Evolutionary conservation across 306 rosid species (phyloP), one percentile per base, ranked within the genome.

Genomic region (Clitoria ternatea): DNA sequence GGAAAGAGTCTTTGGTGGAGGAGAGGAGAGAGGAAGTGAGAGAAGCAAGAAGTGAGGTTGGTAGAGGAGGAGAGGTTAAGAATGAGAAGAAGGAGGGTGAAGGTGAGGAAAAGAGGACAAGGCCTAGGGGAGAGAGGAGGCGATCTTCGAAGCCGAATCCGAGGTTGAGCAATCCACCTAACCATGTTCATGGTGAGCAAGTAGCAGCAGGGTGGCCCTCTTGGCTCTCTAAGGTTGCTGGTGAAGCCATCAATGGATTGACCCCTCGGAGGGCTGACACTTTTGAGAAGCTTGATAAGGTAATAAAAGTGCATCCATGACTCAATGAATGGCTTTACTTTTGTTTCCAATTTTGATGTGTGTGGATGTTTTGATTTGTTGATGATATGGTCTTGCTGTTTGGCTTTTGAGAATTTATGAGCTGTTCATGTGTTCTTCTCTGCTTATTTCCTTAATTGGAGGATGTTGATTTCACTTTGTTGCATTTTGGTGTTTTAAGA

Each of bases 201-300:
- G 95, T 95, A n/a, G 97, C 99, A 2, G 97, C 99, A 19, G 99
- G 99, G 0, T 94, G 99, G 99, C 99, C 99, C 3, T 82, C 96
- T 79, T 95, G 99, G 99, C 90, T 95, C 67, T 94, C 96, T 37
- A 90, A 93, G 67, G 92, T 95, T 70, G 97, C 97, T 71, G 97
- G 99, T 18, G 99, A 95, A 81, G 97, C 99, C 37, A 89, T 94
- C 73, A 89, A 87, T 26, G 99, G 99, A 61, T 85, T 92, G 90
- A 88, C 84, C 7, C 99, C 99, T 10, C 85, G 97, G 42, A 88
- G 96, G 1, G 97, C 97, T 44, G 97, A 95, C 35, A 78, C 91
- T 45, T 91, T 91, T 65, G 93, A 95, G 91, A 95, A 95, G 87
- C 90, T 95, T 44, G 96, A 89, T 73, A 95, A 89, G 92, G 97